Base-by-base conservation (phyloP, 139 green algal species). In the Monoraphidium neglectum region DNA sequence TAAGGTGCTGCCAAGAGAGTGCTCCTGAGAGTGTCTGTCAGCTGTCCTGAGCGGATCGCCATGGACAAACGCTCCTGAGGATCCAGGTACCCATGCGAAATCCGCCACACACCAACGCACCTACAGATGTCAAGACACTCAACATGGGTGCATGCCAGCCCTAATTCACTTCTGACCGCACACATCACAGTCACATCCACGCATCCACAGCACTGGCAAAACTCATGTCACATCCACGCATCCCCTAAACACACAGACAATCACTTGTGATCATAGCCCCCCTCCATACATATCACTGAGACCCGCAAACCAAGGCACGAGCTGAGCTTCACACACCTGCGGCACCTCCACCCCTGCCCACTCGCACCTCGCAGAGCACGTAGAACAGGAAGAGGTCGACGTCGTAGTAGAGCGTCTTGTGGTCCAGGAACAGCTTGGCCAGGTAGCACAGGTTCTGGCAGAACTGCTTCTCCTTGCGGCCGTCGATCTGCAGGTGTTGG, bases 311-410 rank as follows among this genome's bases (percentile, higher is more conserved):
- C 32, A 13, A 37, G 57, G 33, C 10, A 13, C 32, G 6, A 21
- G 33, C 10, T 32, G 26, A 37, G 6, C 12, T 64, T 26, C 57
- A n/a, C 15, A 64, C 32, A 21, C 10, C 26, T 59, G 16, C 51
- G 51, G 51, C 51, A 59, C 16, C 59, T 18, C 24, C 23, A 67
- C 24, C 59, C n/a, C 74, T 97, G 93, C 21, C 86, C 90, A 16
- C 94, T 94, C 99, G 94, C 21, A 88, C 91, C 88, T 99, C 97
- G 82, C 93, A 98, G 76, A 99, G 84, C 28, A 99, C 90, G 86
- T 99, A 99, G 86, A 99, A 99, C 24, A 99, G 87, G 82, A 99
- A 99, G 26, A 97, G 90, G 87, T 99, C 97, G 12, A 99, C 95
- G 72, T 99, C 97, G 78, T 98, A 99, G 89, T 98, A 98, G 32